Conservation (phyloP, 768 basidiomycete genomes). For the Leccinum aurantiacum region DNA sequence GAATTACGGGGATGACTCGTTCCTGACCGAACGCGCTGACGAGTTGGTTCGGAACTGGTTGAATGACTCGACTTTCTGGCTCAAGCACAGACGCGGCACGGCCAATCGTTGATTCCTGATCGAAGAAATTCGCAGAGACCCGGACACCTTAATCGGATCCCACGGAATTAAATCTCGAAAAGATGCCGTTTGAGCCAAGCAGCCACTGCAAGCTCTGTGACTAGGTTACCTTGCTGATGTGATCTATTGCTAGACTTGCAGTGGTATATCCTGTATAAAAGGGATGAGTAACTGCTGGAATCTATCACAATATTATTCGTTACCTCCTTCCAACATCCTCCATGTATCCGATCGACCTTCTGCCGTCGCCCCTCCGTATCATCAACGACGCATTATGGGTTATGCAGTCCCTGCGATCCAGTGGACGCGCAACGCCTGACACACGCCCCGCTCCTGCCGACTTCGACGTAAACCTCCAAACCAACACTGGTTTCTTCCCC, state of each 20-base stretch:
- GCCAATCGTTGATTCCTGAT: slow-evolving; percentile 24
- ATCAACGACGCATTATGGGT: slow-evolving; percentile 47
- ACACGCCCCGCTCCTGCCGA: slow-evolving; percentile 41
- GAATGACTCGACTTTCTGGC: slow-evolving; percentile 16
- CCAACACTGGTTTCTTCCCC: slow-evolving; percentile 84
- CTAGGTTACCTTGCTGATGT: slow-evolving; percentile 36
- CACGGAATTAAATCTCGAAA: slow-evolving; percentile 22
- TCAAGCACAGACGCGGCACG: slow-evolving; percentile 24
- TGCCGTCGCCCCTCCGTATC: slow-evolving; percentile 55
- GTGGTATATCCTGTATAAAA: slow-evolving; percentile 36
- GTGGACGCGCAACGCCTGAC: slow-evolving; percentile 29
- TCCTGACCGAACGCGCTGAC: slow-evolving; percentile 25
- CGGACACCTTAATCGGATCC: slow-evolving; percentile 23
- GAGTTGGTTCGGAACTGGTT: slow-evolving; percentile 13
- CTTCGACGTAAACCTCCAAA: slow-evolving; percentile 50
- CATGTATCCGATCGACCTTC: slow-evolving; percentile 38
- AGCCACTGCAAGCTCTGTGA: slow-evolving; percentile 33
- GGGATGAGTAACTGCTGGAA: not conserved
- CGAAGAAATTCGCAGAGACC: slow-evolving; percentile 6
- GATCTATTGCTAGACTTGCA: slow-evolving; percentile 28
- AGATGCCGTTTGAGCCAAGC: slow-evolving; percentile 32
- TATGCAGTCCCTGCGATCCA: slow-evolving; percentile 44
- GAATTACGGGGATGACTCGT: slow-evolving; percentile 15
- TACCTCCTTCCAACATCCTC: slow-evolving; percentile 7
- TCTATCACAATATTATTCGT: slow-evolving; percentile 9